A percentile compares a stretch with the other conserved stretches of the same genome.
These are phyloP conservation scores for Cryphonectria carpinicola DNA, from an alignment of 2,329 filamentous ascomycete species.

Conservation along the genomic window DNA sequence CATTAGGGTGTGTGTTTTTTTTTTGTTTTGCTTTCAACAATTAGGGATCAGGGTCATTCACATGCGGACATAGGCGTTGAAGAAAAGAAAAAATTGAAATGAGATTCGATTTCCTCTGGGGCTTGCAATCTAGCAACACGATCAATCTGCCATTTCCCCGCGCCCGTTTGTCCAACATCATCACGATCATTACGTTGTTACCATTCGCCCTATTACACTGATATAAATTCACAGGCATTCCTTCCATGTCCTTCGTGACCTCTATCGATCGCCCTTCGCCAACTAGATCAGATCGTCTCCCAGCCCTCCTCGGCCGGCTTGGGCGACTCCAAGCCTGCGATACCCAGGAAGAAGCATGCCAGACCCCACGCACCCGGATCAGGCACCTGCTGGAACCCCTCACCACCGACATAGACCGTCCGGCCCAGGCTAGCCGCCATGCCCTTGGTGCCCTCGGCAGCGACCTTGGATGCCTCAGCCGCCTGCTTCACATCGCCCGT, in stretches of 20 bases:
- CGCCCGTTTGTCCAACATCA: no score
- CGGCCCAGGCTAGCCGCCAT: constrained; percentile 90
- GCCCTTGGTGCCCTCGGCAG: constrained; percentile 82
- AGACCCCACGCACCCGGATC: constrained; percentile 74
- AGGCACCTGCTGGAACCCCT: constrained; percentile 70
- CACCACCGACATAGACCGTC: constrained; percentile 80
- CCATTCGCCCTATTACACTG: not conserved
- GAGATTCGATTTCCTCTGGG: constrained; percentile 27
- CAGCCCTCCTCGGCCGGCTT: constrained; percentile 41
- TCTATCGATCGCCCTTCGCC: not conserved
- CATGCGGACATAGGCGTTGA: constrained; percentile 31
- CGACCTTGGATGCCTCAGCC: constrained; percentile 73
- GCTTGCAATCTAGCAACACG: constrained; percentile 8
- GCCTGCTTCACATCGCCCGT: constrained; percentile 72
- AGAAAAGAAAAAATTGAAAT: constrained; percentile 18
- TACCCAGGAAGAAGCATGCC: constrained; percentile 78
- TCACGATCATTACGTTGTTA: constrained; percentile 7
- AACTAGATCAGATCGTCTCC: constrained; percentile 34
- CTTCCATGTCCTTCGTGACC: not conserved
- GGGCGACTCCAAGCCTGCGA: constrained; percentile 61
- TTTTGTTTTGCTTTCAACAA: constrained; percentile 19
- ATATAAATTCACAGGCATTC: constrained; percentile 3
- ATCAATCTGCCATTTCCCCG: not conserved
- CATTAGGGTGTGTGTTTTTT: constrained; percentile 28
- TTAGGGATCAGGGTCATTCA: constrained; percentile 29